Percentiles rank a stretch among this genome's conserved stretches.
Evolutionary conservation across 1,284 basidiomycete species (phyloP).

Genomic region (Melampsora larici-populina): DNA sequence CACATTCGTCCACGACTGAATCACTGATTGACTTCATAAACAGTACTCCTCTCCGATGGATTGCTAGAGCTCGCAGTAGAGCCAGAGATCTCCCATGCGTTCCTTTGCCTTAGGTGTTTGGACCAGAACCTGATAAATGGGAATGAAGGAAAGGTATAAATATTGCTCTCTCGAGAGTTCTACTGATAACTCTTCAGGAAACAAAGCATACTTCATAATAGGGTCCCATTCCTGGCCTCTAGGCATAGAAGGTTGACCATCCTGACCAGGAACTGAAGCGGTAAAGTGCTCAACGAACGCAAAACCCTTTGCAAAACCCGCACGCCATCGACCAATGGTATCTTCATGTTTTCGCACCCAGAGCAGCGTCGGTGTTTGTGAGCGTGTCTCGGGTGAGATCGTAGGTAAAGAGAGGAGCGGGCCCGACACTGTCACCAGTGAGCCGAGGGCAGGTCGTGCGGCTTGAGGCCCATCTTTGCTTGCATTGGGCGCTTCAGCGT

Average conservation of each 20-base stretch:
- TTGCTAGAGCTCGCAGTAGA: neutral
- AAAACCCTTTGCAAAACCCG: constrained; percentile 24
- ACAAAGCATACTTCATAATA: constrained; percentile 23
- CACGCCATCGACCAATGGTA: neutral
- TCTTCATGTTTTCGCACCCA: constrained; percentile 35
- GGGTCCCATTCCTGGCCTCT: constrained; percentile 36
- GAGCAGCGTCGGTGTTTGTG: constrained; percentile 60
- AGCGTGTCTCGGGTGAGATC: constrained; percentile 56
- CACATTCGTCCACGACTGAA: neutral
- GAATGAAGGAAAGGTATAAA: neutral
- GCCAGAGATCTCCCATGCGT: constrained; percentile 44
- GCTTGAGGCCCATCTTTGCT: neutral
- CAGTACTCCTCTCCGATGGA: neutral
- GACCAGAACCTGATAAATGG: constrained; percentile 44
- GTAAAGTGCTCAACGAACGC: constrained; percentile 9
- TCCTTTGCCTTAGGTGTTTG: constrained; percentile 34
- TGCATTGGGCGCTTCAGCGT: neutral
- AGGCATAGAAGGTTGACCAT: constrained; percentile 19
- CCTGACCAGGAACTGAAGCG: neutral
- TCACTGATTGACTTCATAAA: constrained; percentile 6
- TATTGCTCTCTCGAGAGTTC: neutral
- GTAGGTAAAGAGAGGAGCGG: constrained; percentile 73
- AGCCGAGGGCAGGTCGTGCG: constrained; percentile 59
- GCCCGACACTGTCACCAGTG: constrained; percentile 67
- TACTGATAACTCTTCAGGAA: neutral